Evolutionary conservation across 2,329 filamentous ascomycete species (phyloP), one percentile per base, ranked within the genome.

Genomic region (Calonectria pseudoturangicola): DNA sequence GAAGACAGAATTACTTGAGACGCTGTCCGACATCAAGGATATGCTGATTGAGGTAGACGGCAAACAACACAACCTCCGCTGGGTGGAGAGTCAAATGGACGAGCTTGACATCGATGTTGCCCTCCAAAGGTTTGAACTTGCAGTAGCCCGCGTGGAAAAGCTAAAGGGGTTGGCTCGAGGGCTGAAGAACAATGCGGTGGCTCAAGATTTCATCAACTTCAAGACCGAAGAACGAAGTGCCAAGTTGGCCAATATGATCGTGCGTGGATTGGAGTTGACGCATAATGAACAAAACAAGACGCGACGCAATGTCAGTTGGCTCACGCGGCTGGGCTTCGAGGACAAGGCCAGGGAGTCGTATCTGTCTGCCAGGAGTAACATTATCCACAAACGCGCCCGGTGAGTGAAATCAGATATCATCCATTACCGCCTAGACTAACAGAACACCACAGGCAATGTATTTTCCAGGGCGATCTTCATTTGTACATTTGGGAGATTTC

Each of bases 41-140:
- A 93, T 98, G 86, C 90, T 98, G 68, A 96, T 99, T 77, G 97
- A 99, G 79, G 95, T 98, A 16, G 97, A 98, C 80, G 97, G 97
- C 62, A 98, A 98, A 80, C 96, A 98, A 83, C 95, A 98, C 82
- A 98, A 97, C 82, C 89, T 99, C 58, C 94, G 96, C 66, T 98
- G 95, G 95, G 95, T 99, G 0, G 97, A 99, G 83, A 92, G 92
- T 66, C 95, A 98, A 84, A 94, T 99, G 83, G 97, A 99, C 81
- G 95, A 98, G 81, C 90, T 99, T 7, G 97, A 99, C 81, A 98
- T 98, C 79, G 93, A 98, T 79, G 96, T 99, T 79, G 96, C 97
- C 0, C 89, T 98, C 64, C 96, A 98, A 82, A 90, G 91, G 50
- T 97, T 98, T 76, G 95, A 98, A 79, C 90, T 93, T 25, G 94